Evolutionary conservation across 345 rosid genomes (phyloP).

Genomic region (Aegle marmelos): DNA sequence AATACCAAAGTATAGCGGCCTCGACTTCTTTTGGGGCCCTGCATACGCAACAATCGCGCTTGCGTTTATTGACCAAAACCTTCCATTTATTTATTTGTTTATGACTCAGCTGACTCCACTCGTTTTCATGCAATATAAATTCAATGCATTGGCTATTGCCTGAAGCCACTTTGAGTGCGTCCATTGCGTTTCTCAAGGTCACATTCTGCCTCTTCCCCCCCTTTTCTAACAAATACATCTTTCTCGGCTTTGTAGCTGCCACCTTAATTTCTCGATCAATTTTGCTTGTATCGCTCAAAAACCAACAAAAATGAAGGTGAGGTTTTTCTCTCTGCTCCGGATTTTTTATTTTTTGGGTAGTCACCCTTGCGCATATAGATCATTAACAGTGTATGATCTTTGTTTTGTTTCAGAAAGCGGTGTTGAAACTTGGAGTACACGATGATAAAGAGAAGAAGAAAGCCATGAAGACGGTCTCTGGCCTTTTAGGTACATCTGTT

Average conservation of each 20-base stretch:
- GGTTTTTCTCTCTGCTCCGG: neutral
- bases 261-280: no score
- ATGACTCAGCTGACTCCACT: neutral
- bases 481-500: slow-evolving; percentile 39
- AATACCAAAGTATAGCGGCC: no score
- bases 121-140: neutral
- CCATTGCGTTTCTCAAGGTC: neutral
- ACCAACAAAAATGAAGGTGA: neutral
- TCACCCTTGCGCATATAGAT: neutral
- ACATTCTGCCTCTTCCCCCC: neutral
- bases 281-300: neutral
- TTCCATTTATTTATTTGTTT: no score
- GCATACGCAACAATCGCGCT: no score
- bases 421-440: slow-evolving; percentile 38
- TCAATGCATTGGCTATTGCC: neutral
- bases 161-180: neutral
- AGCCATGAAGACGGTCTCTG: slow-evolving; percentile 47
- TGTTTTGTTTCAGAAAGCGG: slow-evolving; percentile 46
- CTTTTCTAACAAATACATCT: neutral
- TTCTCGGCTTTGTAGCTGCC: no score
- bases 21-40: no score
- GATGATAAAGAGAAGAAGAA: slow-evolving; percentile 46
- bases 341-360: neutral
- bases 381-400: neutral
- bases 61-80: slow-evolving; percentile 2